Base-by-base conservation (phyloP, 164 flowering plant species). In the Malania oleifera region DNA sequence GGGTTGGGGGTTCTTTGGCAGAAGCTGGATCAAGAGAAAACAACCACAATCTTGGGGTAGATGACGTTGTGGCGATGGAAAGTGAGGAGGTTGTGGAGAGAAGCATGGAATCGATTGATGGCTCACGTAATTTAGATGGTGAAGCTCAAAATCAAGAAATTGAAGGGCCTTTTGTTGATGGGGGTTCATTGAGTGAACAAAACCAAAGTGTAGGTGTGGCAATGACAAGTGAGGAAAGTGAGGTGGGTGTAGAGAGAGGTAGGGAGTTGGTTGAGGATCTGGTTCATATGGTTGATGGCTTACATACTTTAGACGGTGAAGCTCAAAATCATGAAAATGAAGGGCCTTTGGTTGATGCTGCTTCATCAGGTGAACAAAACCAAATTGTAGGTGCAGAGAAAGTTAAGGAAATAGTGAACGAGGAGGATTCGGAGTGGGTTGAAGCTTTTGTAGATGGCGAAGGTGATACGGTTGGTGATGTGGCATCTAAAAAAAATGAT, bases 401-500 rank as follows among this genome's bases (percentile, higher is more conserved):
- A 43, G 46, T 43, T 43, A 22, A 5, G 5, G 22, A 10, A 4
- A 43, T 4, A 12, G 46, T 43, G 22, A 22, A 4, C 1, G 46
- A 43, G 20, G 46, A 43, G 18, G 7, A 22, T 43, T 1, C 17
- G 20, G 46, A n/a, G 46, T 17, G 22, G 22, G 22, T 7, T 17
- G 46, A n/a, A 22, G 5, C 7, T 17, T n/a, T 12, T 20, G 54
- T 34, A 34, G 52, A 28, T 35, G 52, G 13, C 24, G 45, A 54
- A 28, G 49, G 15, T 31, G 54, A 48, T 39, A 54, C 54, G n/a
- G 47, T 28, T 17, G 47, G 44, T 25, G 63, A 35, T 19, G 24
- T 27, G 50, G 27, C 35, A 22, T 17, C 49, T n/a, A 23, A 28
- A n/a, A 27, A 64, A n/a, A 60, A 29, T 57, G 56, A 51, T 57